Evolutionary conservation across 169 alveolate genomes (phyloP), one percentile per base, ranked within the genome.

Genomic region (Plasmodium cynomolgi): DNA sequence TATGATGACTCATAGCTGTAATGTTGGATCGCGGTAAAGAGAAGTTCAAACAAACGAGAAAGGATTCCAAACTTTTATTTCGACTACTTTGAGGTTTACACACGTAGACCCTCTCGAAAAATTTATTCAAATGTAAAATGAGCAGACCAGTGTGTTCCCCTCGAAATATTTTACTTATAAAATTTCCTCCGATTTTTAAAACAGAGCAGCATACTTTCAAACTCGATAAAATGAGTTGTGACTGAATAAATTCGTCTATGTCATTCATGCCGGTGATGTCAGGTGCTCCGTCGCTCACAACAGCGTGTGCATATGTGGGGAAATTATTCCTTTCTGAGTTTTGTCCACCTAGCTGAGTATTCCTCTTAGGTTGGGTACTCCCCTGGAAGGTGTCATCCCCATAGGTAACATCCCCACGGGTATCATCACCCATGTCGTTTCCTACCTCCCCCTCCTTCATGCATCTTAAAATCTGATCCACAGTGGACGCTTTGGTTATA

Each of bases 221-320:
- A 31, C 99, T 98, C 50, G 99, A 98, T 20, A 98, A 95, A 56
- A 99, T 98, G 62, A 99, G 97, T 94, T 98, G 98, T 37, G 98
- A 97, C 96, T 99, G 99, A 73, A 98, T 97, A 95, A 84, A 96
- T 77, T 96, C 97, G 97, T 98, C 99, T 34, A 98, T 97, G 85
- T 98, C 99, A 93, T 98, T 99, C 95, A 98, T 97, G 17, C 99
- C 99, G 33, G 99, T 98, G 3, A 99, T 99, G 93, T 99, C 99
- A 3, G 99, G 99, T 6, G 99, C 99, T 1, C 99, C 99, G 97
- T 99, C 99, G 91, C 99, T 98, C 20, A 99, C 97, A 37, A 99
- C 98, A 41, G 99, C 93, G 79, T 99, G 99, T 0, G 99, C 99
- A 81, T 96, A 95, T 1, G 77, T 68, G 72, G 84, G 58, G 83